Conservation (phyloP, 1,284 basidiomycete species). For the Pseudozyma thailandica region DNA sequence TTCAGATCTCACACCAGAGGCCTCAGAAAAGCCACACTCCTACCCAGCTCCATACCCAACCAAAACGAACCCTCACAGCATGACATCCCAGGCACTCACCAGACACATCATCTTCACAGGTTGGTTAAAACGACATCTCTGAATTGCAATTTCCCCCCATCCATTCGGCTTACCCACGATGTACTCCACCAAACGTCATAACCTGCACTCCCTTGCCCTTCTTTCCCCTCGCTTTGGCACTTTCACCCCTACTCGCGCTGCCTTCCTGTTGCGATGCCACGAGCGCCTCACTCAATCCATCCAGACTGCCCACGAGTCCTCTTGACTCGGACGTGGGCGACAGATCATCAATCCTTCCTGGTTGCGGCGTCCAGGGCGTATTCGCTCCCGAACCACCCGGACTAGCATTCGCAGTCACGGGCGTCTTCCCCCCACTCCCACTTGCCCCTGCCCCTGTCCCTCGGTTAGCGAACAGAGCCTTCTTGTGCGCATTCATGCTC, state of each 20-base stretch:
- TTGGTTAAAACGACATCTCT: background rate
- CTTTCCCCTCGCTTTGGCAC: conserved; percentile 31
- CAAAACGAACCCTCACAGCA: too few species aligned
- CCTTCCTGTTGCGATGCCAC: conserved; percentile 9
- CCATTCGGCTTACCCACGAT: conserved; percentile 34
- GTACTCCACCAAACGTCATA: conserved; percentile 50
- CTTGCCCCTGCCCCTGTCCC: background rate
- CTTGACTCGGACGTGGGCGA: background rate
- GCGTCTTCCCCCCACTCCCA: conserved; percentile 11
- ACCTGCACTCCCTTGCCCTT: conserved; percentile 54
- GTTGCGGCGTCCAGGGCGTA: conserved; percentile 27
- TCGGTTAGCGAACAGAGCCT: conserved; percentile 43
- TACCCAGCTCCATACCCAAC: too few species aligned
- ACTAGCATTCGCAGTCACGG: too few species aligned
- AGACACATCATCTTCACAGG: background rate
- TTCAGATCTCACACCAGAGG: too few species aligned
- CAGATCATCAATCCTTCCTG: conserved; percentile 35
- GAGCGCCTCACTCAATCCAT: conserved; percentile 31
- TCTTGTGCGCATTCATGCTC: conserved; percentile 59
- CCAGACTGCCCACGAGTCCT: background rate
- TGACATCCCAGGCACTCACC: too few species aligned
- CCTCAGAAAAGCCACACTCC: too few species aligned
- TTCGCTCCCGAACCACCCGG: too few species aligned
- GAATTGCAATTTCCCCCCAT: background rate
- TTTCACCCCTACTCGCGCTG: background rate